phyloP scores from a whole-genome alignment of 164 flowering plant genomes.

The Euptelea pleiosperma region DNA sequence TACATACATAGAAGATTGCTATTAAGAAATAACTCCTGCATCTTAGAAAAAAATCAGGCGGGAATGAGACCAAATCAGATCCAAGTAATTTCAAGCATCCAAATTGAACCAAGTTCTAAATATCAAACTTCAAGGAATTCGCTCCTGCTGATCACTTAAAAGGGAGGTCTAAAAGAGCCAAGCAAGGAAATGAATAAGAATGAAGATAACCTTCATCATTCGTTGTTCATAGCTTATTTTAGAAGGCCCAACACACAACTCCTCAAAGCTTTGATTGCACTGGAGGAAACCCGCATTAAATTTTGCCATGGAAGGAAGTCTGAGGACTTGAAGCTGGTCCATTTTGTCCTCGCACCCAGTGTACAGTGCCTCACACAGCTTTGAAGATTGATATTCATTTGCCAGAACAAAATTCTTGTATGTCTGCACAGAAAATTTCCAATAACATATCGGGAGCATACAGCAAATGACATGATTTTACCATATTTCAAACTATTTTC shows the following conservation, averaged over 20 bases:
- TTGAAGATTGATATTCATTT: constrained; percentile 84
- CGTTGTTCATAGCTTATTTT: constrained; percentile 77
- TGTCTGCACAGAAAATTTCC: constrained; percentile 36
- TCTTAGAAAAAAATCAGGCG: no score
- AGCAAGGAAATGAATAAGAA: neutral
- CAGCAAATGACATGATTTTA: neutral
- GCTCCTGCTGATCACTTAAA: neutral
- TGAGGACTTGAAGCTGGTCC: constrained; percentile 95
- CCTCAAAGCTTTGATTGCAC: constrained; percentile 90
- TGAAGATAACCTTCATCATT: constrained; percentile 64
- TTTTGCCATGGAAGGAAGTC: constrained; percentile 98
- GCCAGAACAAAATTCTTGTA: constrained; percentile 64
- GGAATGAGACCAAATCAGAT: no score
- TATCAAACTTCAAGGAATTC: no score
- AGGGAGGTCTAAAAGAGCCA: neutral
- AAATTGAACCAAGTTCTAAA: no score
- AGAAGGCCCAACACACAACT: constrained; percentile 92
- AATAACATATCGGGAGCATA: no score
- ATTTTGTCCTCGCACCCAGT: constrained; percentile 84
- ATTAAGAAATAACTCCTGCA: no score
- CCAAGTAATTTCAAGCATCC: no score
- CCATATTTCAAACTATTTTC: neutral
- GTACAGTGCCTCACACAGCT: constrained; percentile 85
- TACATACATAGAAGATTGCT: neutral
- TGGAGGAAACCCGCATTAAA: constrained; percentile 91